Evolutionary conservation across 2,329 filamentous ascomycete species (phyloP).

Genomic region (Clonostachys rosea): DNA sequence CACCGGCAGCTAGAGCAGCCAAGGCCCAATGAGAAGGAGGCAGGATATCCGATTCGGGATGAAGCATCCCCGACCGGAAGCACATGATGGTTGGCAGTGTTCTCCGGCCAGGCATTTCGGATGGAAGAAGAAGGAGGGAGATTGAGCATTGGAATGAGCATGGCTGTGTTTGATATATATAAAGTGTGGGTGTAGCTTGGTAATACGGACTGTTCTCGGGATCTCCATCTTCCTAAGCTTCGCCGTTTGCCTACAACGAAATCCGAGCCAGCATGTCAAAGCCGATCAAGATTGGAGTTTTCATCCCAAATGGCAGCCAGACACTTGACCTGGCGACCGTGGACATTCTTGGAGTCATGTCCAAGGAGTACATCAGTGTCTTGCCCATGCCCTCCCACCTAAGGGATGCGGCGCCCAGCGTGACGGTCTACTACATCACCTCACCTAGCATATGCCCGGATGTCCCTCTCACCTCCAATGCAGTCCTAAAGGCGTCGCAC

Average conservation of each 20-base stretch:
- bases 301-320: conserved; percentile 39
- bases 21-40: background rate
- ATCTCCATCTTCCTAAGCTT: too few species aligned
- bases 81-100: too few species aligned
- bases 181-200: too few species aligned
- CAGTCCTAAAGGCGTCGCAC: conserved; percentile 33
- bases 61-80: too few species aligned
- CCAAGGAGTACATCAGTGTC: conserved; percentile 33
- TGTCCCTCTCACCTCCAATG: conserved; percentile 34
- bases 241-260: too few species aligned
- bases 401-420: conserved; percentile 32
- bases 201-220: too few species aligned
- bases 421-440: conserved; percentile 41
- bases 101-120: too few species aligned
- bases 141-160: too few species aligned
- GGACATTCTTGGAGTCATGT: conserved; percentile 42
- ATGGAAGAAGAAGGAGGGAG: too few species aligned
- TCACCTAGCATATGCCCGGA: conserved; percentile 22
- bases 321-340: conserved; percentile 45
- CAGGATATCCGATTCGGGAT: background rate
- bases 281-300: conserved; percentile 41
- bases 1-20: background rate
- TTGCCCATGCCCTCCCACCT: conserved; percentile 24
- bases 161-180: too few species aligned
- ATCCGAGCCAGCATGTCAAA: conserved; percentile 1